Base-by-base conservation (phyloP, 352 stramenopile species). In the Aphanomyces euteiches region DNA sequence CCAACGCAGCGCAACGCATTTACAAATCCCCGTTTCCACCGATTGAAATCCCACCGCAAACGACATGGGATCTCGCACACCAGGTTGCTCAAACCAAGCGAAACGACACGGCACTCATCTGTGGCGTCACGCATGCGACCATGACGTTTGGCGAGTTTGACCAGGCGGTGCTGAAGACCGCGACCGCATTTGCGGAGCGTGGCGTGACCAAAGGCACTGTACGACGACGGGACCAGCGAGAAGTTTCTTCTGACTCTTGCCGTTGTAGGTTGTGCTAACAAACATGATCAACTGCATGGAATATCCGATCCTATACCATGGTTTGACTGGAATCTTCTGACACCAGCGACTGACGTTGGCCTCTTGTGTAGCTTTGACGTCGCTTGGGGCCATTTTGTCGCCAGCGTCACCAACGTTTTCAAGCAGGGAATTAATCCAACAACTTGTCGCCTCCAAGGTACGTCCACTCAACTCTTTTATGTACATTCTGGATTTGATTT, bases 201-300 rank as follows among this genome's bases (percentile, higher is more conserved):
- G 76, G 79, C 7, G 56, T 86, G 58, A 75, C 73, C 34, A 76
- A 77, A 50, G 79, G 79, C 34, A 79, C 84, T 54, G 78, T 86
- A 76, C 28, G 28, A 45, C 56, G 28, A 28, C 28, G 28, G 28
- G 28, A 39, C 7, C 54, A 40, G 28, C 7, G 6, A 17, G 28
- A 39, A 41, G 6, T 7, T 61, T 36, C 36, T 19, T 8, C 54
- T 61, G 7, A 61, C 48, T 1, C 7, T 36, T 34, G 56, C 7
- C 28, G 17, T 28, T 15, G 17, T 63, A 63, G 56, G 56, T 63
- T 37, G 45, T 63, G 19, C 15, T 21, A 8, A 63, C 56, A 8
- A 63, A 90, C 72, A 79, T 75, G 67, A 72, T 81, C 68, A 88
- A 88, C 74, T 85, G 76, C 56, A 61, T 86, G 21, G 78, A 88